These are phyloP conservation scores for Cerioporus squamosus DNA, from an alignment of 1,284 basidiomycete species.

Conservation along the genomic window DNA sequence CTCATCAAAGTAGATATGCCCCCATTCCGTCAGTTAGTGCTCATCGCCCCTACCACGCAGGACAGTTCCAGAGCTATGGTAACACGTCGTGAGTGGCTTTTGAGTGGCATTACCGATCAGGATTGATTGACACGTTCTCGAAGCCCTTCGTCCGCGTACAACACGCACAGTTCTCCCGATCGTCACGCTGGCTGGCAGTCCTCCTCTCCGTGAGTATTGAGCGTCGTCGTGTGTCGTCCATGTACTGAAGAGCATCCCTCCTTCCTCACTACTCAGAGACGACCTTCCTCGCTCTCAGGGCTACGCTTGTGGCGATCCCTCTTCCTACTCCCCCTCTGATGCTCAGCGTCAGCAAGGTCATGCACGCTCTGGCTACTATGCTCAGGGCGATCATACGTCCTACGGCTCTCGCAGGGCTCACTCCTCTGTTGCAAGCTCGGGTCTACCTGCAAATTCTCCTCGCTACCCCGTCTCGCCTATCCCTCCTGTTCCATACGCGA, in stretches of 20 bases:
- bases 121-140: neutral
- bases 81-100: conserved; percentile 6
- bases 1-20: neutral
- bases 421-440: neutral
- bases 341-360: neutral
- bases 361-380: neutral
- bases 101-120: neutral
- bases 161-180: neutral
- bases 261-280: neutral
- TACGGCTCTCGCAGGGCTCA: conserved; percentile 1
- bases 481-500: neutral
- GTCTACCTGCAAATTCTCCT: neutral
- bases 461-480: neutral
- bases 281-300: conserved; percentile 1
- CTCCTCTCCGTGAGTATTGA: neutral
- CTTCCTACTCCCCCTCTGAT: neutral
- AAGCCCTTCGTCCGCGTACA: conserved; percentile 2
- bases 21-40: conserved; percentile 1
- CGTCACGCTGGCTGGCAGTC: conserved; percentile 3
- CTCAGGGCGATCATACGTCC: neutral
- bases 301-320: neutral
- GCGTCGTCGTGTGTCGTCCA: neutral
- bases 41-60: conserved; percentile 2
- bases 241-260: neutral
- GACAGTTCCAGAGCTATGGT: neutral